These are phyloP conservation scores for Oryza longistaminata DNA, from an alignment of 176 grass and related monocot species.

Conservation along the genomic window DNA sequence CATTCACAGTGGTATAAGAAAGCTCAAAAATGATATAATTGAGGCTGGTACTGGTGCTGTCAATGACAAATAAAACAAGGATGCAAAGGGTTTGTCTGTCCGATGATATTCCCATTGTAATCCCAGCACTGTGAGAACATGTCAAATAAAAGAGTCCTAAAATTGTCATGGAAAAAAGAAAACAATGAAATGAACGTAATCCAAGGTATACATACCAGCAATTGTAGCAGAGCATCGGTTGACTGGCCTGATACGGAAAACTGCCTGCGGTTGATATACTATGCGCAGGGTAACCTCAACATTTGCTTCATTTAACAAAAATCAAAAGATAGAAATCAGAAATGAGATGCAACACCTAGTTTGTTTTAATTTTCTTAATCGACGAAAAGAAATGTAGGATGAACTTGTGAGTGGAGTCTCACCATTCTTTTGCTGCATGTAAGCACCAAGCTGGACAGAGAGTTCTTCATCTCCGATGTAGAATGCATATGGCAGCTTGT, in stretches of 20 bases:
- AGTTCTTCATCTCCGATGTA: conserved; percentile 94
- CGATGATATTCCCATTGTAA: background rate
- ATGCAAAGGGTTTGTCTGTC: background rate
- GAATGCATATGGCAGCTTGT: conserved; percentile 86
- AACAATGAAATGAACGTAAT: conserved; percentile 22
- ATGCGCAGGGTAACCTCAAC: conserved; percentile 81
- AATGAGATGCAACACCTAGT: conserved; percentile 17
- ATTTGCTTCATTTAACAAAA: conserved; percentile 55
- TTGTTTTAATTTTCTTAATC: background rate
- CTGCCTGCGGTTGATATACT: conserved; percentile 87
- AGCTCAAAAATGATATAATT: background rate
- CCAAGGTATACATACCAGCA: conserved; percentile 53
- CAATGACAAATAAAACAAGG: background rate
- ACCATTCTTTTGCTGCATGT: conserved; percentile 85
- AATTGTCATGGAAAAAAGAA: background rate
- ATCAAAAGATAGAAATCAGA: background rate
- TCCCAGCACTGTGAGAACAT: background rate
- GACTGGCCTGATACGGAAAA: conserved; percentile 84
- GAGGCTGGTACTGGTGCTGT: background rate
- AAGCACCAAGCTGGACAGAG: conserved; percentile 62
- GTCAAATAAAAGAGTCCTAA: background rate
- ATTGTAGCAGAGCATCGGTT: conserved; percentile 90
- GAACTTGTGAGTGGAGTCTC: background rate
- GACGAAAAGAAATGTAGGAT: background rate
- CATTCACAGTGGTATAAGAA: background rate